A percentile compares a stretch with the other conserved stretches of the same genome.
These are phyloP conservation scores for Agrostemma githago DNA, from an alignment of 148 eudicot species.

Conservation along the genomic window DNA sequence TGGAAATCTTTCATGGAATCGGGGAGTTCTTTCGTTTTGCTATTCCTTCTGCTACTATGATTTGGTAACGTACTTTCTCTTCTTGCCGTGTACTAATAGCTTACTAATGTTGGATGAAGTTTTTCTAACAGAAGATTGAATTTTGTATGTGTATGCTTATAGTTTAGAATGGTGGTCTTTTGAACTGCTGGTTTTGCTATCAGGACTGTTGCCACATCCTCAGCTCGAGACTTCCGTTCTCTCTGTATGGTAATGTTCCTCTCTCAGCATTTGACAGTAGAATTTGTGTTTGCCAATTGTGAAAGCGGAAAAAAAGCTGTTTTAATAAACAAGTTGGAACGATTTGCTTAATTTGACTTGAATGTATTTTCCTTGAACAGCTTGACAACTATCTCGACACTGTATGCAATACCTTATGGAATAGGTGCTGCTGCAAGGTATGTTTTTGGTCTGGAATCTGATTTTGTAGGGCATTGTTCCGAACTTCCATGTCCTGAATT, in stretches of 20 bases:
- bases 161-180: conserved; percentile 94
- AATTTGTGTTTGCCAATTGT: background rate
- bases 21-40: conserved; percentile 76
- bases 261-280: background rate
- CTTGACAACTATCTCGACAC: conserved; percentile 55
- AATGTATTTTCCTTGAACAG: conserved; percentile 28
- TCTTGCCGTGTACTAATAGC: background rate
- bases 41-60: conserved; percentile 78
- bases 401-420: conserved; percentile 74
- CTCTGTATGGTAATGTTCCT: conserved; percentile 51
- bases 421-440: conserved; percentile 80
- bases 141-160: conserved; percentile 19
- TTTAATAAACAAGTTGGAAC: background rate
- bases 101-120: background rate
- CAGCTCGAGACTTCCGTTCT: conserved; percentile 79
- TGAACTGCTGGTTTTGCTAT: conserved; percentile 66
- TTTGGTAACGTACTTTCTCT: conserved; percentile 44
- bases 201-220: conserved; percentile 80
- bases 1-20: conserved; percentile 56
- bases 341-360: conserved; percentile 9
- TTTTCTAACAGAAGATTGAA: background rate
- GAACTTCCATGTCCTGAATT: background rate
- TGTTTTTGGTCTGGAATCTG: background rate
- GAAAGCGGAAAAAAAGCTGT: background rate
- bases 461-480: background rate